Evolutionary conservation across 2,329 filamentous ascomycete species (phyloP), one percentile per base, ranked within the genome.

Genomic region (Colletotrichum cordylinicola): DNA sequence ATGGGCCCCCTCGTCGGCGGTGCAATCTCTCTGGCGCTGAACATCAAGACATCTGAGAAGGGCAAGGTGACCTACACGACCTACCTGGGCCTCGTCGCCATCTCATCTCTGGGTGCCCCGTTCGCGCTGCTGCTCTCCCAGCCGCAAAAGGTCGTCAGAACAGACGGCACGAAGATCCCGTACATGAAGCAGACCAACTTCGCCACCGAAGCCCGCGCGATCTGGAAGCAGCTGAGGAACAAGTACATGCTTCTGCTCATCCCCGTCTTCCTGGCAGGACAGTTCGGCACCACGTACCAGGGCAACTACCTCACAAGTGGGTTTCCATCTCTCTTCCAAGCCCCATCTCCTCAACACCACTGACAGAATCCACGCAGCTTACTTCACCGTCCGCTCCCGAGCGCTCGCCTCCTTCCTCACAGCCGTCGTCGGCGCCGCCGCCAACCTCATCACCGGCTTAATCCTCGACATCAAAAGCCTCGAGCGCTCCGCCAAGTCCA

Each of bases 21-120:
- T 6, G 85, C 87, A 4, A 89, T 90, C 76, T 87, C 87, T 24
- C 82, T 90, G 3, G 89, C 85, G 1, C 77, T 90, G 12, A 90
- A 89, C 77, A 81, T 83, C 35, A 81, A 81, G 61, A 79, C 81
- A 8, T 82, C 83, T 21, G 82, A 85, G 1, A 79, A 81, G 3
- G 86, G 86, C 35, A 83, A 84, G 21, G 83, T 86, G 1, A 81
- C 81, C 0, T 82, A 82, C n/a, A 80, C 84, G 10, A 88, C 86
- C 0, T 87, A 88, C 74, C 83, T 88, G 37, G 85, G 83, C 12
- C 87, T 88, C 52, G 86, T 88, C 52, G 86, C 86, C 31, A 86
- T 89, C 61, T 87, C 88, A 77, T 88, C 85, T 56, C 82, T 89
- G 0, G 87, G 86, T 1, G 82, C 87, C 0, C 81, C 85, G 4